A percentile compares a stretch with the other conserved stretches of the same genome.
These are phyloP conservation scores for Pseudocercospora vitis DNA, from an alignment of 2,329 filamentous ascomycete genomes.

Conservation along the genomic window DNA sequence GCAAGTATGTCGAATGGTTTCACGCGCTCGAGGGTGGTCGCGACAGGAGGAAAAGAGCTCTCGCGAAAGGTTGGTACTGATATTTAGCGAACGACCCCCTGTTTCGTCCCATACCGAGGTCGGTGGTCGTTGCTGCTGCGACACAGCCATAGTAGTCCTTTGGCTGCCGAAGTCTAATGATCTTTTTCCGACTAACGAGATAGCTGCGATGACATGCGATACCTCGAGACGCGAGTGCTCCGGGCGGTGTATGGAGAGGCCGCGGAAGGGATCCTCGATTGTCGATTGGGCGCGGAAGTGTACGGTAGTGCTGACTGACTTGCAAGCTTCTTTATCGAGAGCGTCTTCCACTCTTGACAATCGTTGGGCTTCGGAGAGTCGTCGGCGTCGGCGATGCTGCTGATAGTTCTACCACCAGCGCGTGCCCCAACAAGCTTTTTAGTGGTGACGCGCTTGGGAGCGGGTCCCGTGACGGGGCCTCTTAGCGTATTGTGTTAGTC, in stretches of 20 bases:
- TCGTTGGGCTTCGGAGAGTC: no score
- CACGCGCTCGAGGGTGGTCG: conserved; percentile 24
- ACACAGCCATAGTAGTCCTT: conserved; percentile 17
- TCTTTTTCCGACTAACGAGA: neutral
- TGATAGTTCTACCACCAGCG: no score
- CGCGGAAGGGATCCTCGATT: neutral
- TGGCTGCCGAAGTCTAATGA: conserved; percentile 6
- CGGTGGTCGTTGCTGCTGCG: conserved; percentile 12
- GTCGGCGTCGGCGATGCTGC: no score
- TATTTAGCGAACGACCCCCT: conserved; percentile 12
- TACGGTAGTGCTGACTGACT: neutral
- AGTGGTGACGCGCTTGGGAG: no score
- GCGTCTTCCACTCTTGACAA: no score
- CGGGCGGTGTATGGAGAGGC: neutral
- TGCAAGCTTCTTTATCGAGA: neutral
- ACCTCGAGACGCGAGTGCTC: neutral
- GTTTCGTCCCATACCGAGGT: conserved; percentile 18
- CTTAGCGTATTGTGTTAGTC: no score
- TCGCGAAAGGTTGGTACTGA: conserved; percentile 16
- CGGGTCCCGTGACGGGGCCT: no score
- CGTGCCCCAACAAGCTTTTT: no score
- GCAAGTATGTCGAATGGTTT: conserved; percentile 6
- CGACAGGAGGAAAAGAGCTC: conserved; percentile 30
- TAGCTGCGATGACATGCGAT: neutral
- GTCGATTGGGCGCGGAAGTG: neutral